These are phyloP conservation scores for Sporisorium exsertum DNA, from an alignment of 1,284 basidiomycete genomes.

Conservation along the genomic window DNA sequence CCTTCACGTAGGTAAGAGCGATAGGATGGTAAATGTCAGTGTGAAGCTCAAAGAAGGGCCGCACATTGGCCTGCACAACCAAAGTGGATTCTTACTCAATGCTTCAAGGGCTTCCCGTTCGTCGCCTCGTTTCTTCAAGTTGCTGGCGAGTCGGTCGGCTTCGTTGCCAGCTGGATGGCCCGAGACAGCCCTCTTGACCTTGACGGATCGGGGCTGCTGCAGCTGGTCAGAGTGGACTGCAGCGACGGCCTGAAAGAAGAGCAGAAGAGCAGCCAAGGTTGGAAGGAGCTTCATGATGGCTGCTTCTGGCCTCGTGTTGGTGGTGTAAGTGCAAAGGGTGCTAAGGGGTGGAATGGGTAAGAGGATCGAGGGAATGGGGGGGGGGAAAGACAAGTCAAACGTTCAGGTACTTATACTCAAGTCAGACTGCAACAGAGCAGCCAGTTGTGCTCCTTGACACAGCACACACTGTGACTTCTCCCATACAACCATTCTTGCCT, in stretches of 20 bases:
- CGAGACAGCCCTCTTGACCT: slow-evolving; percentile 12
- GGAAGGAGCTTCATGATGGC: slow-evolving; percentile 19
- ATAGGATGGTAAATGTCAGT: not conserved
- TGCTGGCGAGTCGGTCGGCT: not conserved
- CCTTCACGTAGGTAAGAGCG: not conserved
- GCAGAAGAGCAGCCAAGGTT: slow-evolving; percentile 5
- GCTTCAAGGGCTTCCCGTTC: not conserved
- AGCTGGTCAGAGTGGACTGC: slow-evolving; percentile 7
- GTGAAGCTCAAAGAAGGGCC: not conserved
- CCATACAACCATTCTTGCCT: slow-evolving; percentile 2
- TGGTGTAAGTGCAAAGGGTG: not conserved
- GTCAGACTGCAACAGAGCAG: too few relatives aligned
- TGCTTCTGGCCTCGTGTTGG: not conserved
- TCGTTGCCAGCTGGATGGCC: not conserved
- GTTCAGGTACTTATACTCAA: slow-evolving; percentile 1
- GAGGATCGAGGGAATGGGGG: not conserved
- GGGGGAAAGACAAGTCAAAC: too few relatives aligned
- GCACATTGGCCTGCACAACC: too few relatives aligned
- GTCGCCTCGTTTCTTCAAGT: slow-evolving; percentile 8
- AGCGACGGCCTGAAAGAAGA: slow-evolving; percentile 16
- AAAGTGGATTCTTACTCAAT: too few relatives aligned
- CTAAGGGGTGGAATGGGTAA: too few relatives aligned
- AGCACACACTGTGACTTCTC: not conserved
- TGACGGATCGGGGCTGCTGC: slow-evolving; percentile 11
- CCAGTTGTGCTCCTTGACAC: not conserved